Evolutionary conservation across 2,329 filamentous ascomycete species (phyloP).

Genomic region (Intubia oerlemansii): DNA sequence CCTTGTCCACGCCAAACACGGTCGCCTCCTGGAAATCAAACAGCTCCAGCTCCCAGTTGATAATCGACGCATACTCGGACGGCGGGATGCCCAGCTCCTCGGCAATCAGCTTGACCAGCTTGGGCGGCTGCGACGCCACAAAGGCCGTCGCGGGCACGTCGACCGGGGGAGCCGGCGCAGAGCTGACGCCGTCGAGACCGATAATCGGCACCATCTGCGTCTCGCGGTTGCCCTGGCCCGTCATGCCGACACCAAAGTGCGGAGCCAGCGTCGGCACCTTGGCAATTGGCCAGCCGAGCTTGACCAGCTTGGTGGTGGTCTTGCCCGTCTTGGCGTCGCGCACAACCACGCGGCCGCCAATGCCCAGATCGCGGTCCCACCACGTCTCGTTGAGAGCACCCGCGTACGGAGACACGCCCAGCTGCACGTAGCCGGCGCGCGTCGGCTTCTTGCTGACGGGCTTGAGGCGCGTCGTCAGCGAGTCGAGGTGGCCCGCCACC

Average conservation of each 20-base stretch:
- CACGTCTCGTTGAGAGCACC: conserved; percentile 74
- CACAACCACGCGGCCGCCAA: conserved; percentile 76
- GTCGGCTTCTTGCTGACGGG: conserved; percentile 70
- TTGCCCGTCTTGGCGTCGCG: conserved; percentile 51
- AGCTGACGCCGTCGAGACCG: conserved; percentile 56
- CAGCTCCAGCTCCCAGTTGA: conserved; percentile 95
- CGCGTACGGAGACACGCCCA: conserved; percentile 84
- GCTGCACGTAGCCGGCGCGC: conserved; percentile 68
- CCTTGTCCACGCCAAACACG: conserved; percentile 66
- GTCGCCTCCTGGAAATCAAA: conserved; percentile 77
- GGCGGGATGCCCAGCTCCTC: conserved; percentile 47
- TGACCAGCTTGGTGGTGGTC: conserved; percentile 64
- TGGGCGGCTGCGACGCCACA: conserved; percentile 61
- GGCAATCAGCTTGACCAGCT: conserved; percentile 66
- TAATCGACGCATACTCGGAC: conserved; percentile 47
- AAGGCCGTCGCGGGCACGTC: conserved; percentile 48
- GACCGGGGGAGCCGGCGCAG: conserved; percentile 23
- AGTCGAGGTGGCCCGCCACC: conserved; percentile 81
- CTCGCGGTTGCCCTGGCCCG: conserved; percentile 54
- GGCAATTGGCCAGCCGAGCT: conserved; percentile 84
- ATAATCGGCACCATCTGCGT: conserved; percentile 91
- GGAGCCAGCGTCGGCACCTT: conserved; percentile 79
- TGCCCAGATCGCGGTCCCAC: conserved; percentile 90
- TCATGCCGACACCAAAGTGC: conserved; percentile 67
- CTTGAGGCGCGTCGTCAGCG: conserved; percentile 77